phyloP scores from a whole-genome alignment of 2,329 filamentous ascomycete genomes.

The Coniella vitis region DNA sequence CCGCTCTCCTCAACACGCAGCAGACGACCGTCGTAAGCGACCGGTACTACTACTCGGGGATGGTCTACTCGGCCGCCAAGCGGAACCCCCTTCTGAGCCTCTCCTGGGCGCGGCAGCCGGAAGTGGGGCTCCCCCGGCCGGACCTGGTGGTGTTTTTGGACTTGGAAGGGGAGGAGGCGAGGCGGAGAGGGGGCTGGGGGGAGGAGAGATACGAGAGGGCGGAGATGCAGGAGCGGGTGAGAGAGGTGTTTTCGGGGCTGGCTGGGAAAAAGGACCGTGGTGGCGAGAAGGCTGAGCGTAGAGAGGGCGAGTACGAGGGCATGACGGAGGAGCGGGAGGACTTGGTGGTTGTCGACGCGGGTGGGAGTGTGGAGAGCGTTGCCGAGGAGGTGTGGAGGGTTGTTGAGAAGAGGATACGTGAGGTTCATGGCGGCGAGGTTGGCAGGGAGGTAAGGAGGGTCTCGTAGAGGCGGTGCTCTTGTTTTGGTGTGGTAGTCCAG shows the following conservation, averaged over 20 bases:
- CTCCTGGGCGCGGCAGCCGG: conserved; percentile 76
- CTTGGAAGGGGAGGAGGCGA: conserved; percentile 65
- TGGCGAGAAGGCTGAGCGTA: conserved; percentile 31
- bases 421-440: conserved; percentile 38
- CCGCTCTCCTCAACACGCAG: conserved; percentile 41
- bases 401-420: conserved; percentile 39
- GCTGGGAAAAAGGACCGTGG: no score
- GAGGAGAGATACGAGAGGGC: conserved; percentile 81
- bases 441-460: conserved; percentile 40
- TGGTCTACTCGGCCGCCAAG: conserved; percentile 90
- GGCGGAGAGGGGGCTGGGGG: conserved; percentile 77
- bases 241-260: conserved; percentile 62
- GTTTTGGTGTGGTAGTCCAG: no score
- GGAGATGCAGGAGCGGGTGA: conserved; percentile 74
- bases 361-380: conserved; percentile 48
- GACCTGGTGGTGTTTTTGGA: conserved; percentile 86
- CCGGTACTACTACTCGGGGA: conserved; percentile 90
- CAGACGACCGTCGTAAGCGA: conserved; percentile 80
- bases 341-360: conserved; percentile 48
- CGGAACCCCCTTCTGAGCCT: conserved; percentile 62
- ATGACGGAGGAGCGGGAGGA: conserved; percentile 43
- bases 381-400: conserved; percentile 48
- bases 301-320: conserved; percentile 29
- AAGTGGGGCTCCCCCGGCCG: conserved; percentile 78
- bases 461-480: conserved; percentile 25